phyloP scores from a whole-genome alignment of 768 basidiomycete genomes.

The Wakefieldia striispora region DNA sequence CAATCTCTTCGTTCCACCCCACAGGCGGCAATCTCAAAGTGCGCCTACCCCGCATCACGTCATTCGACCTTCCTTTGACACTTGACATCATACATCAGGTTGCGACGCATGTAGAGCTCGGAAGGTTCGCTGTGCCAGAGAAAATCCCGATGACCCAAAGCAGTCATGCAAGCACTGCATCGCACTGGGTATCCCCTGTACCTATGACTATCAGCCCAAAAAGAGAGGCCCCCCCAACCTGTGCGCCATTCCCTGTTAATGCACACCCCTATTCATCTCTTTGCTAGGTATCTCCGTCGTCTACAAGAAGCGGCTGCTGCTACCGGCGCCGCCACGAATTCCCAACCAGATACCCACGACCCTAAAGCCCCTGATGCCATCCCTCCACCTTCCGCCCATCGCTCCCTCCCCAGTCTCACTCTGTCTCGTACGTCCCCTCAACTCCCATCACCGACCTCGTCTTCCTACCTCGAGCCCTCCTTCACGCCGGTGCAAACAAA shows the following conservation, averaged over 20 bases:
- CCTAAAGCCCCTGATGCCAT: slow-evolving; percentile 36
- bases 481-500: slow-evolving; percentile 41
- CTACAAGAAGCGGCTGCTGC: slow-evolving; percentile 76
- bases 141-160: slow-evolving; percentile 73
- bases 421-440: slow-evolving; percentile 47
- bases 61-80: slow-evolving; percentile 16
- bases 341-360: slow-evolving; percentile 31
- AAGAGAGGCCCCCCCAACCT: slow-evolving; percentile 91
- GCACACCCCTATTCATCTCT: background rate
- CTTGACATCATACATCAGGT: slow-evolving; percentile 43
- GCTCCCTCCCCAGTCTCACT: slow-evolving; percentile 44
- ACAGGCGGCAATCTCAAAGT: slow-evolving; percentile 86
- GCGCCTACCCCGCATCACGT: slow-evolving; percentile 32
- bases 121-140: slow-evolving; percentile 82
- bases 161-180: slow-evolving; percentile 86
- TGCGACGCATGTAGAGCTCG: slow-evolving; percentile 86
- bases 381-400: slow-evolving; percentile 46
- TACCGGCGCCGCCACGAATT: slow-evolving; percentile 32
- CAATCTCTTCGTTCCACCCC: slow-evolving; percentile 27
- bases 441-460: slow-evolving; percentile 17
- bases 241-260: slow-evolving; percentile 41
- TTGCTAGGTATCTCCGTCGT: slow-evolving; percentile 66
- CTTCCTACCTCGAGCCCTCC: slow-evolving; percentile 53
- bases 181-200: slow-evolving; percentile 78
- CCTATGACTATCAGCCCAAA: slow-evolving; percentile 91